Conservation (phyloP, 192 early-diverging fungal species). For the Anaeromyces robustus region DNA sequence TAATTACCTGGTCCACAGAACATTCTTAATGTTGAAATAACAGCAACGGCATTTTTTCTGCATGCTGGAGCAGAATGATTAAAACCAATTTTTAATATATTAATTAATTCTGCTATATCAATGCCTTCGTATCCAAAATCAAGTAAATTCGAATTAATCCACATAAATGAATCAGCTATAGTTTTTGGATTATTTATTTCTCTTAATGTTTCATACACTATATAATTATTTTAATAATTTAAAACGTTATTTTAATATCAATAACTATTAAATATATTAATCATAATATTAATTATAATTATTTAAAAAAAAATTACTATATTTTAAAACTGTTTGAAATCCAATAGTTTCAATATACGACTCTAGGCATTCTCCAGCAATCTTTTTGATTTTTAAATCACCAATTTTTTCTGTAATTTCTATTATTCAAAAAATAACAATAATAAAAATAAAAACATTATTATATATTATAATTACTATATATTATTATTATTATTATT, state of each 20-base stretch:
- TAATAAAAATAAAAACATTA: too few relatives aligned
- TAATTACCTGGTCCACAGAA: conserved; percentile 60
- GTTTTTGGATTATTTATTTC: conserved; percentile 82
- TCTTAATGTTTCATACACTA: conserved; percentile 55
- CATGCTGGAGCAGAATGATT: conserved; percentile 73
- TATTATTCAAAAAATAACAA: too few relatives aligned
- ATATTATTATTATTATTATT: too few relatives aligned
- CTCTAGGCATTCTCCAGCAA: conserved; percentile 62
- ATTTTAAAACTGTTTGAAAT: conserved; percentile 64
- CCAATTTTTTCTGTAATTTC: conserved; percentile 81
- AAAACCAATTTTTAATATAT: conserved; percentile 65
- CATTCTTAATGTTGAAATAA: conserved; percentile 65
- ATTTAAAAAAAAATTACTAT: conserved; percentile 15
- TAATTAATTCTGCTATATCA: conserved; percentile 58
- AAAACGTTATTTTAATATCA: too few relatives aligned
- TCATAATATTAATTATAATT: not conserved
- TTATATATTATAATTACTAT: too few relatives aligned
- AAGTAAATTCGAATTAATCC: conserved; percentile 68
- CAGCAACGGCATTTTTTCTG: conserved; percentile 57
- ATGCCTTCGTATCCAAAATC: conserved; percentile 84
- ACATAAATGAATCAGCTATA: conserved; percentile 66
- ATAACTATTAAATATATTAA: not conserved
- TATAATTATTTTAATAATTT: not conserved
- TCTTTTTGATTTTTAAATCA: conserved; percentile 85
- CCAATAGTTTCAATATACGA: conserved; percentile 58